Evolutionary conservation across 176 grass and related monocot species (phyloP).

Genomic region (Chrysopogon serrulatus): DNA sequence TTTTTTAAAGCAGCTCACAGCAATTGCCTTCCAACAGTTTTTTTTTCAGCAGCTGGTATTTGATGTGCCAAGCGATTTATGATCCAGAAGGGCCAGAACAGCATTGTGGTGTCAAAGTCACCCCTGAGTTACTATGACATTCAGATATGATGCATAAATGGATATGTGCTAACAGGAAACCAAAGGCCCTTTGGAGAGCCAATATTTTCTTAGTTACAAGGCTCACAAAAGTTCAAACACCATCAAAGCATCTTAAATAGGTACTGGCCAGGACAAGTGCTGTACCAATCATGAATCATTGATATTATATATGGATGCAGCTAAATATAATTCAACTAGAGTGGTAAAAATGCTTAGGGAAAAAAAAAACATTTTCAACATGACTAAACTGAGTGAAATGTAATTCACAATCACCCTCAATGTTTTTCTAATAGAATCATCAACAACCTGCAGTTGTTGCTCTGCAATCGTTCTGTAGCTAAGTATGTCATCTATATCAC

Average conservation of each 20-base stretch:
- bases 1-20: background rate
- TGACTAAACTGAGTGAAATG: slow-evolving; percentile 1
- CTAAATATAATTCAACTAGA: slow-evolving; percentile 5
- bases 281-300: background rate
- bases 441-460: slow-evolving; percentile 72
- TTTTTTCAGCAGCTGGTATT: background rate
- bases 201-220: background rate
- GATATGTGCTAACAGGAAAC: slow-evolving; percentile 5
- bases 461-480: slow-evolving; percentile 89
- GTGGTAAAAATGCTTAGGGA: background rate
- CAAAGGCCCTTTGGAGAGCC: background rate
- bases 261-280: background rate
- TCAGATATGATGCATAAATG: background rate
- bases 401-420: slow-evolving; percentile 5
- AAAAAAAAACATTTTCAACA: background rate
- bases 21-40: background rate
- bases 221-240: background rate
- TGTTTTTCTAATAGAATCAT: slow-evolving; percentile 7
- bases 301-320: background rate
- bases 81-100: background rate
- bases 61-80: background rate
- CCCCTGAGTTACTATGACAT: background rate
- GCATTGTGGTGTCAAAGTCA: background rate
- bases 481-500: slow-evolving; percentile 92
- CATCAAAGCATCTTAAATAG: slow-evolving; percentile 11